These are phyloP conservation scores for Ophiostoma triangulosporum DNA, from an alignment of 2,329 filamentous ascomycete genomes.

Conservation along the genomic window DNA sequence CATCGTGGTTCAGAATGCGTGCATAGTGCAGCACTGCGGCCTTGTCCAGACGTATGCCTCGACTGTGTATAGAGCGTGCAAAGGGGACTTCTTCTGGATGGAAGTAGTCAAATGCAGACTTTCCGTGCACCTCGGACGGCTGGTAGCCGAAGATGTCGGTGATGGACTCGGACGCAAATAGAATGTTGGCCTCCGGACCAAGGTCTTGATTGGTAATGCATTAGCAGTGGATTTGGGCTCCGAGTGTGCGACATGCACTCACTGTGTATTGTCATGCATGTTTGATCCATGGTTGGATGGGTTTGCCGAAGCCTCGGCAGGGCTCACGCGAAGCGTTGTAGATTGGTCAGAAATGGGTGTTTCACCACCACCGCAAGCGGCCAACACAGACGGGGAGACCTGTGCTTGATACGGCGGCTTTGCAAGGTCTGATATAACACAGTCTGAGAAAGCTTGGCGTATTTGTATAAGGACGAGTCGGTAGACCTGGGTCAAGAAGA, in stretches of 20 bases:
- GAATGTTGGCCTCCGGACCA: constrained; percentile 59
- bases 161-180: constrained; percentile 75
- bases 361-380: not conserved
- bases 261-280: constrained; percentile 88
- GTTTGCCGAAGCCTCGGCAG: constrained; percentile 5
- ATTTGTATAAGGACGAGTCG: not conserved
- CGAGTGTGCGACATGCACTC: constrained; percentile 24
- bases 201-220: constrained; percentile 42
- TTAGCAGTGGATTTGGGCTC: not conserved
- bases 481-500: not conserved
- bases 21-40: constrained; percentile 75
- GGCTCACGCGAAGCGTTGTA: constrained; percentile 7
- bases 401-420: not conserved
- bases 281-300: constrained; percentile 52
- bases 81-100: constrained; percentile 68
- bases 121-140: constrained; percentile 61
- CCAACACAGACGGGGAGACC: not conserved
- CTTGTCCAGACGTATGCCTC: constrained; percentile 66
- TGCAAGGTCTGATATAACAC: no score
- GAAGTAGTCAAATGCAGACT: constrained; percentile 75
- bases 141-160: constrained; percentile 70
- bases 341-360: not conserved
- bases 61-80: constrained; percentile 57
- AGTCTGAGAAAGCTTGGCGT: no score
- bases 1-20: constrained; percentile 52